Base-by-base conservation (phyloP, 371 early-diverging fungal genomes). In the Funneliformis caledonium region DNA sequence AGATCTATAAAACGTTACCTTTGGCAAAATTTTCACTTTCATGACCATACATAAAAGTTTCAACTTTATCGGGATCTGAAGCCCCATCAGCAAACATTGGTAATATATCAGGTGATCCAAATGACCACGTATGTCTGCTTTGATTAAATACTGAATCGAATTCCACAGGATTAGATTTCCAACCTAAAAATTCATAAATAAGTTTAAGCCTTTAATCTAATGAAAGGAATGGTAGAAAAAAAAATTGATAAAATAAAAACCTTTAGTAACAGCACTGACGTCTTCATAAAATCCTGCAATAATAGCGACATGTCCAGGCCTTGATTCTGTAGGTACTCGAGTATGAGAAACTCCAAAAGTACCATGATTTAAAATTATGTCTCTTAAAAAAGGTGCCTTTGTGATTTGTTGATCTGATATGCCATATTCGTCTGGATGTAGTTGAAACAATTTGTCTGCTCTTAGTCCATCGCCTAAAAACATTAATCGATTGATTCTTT, bases 271-370 rank as follows among this genome's bases (percentile, higher is more conserved):
- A 11, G 98, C 97, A 85, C 96, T 95, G 50, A 97, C 97, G 87
- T 98, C 98, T 84, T 98, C 98, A 86, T 97, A 97, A 83, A 98
- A 96, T 1, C 98, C 98, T 47, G 97, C 97, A 85, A 98, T 96
- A 50, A 97, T 90, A 33, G 98, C 97, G 4, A 98, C 97, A 83
- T 98, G 98, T 1, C 98, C 98, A 45, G 98, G 98, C n/a, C 98
- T 90, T 52, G 96, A 95, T 87, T 98, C 98, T 26, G 98, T 98
- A 16, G 98, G 98, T n/a, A 97, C 97, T 48, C 96, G 93, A 2
- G 97, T 97, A 83, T 97, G 97, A 59, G 96, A 96, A 7, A 97
- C 92, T 33, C 98, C 98, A 94, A 95, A 97, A 4, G 92, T 87
- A 14, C 95, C 97, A 62, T 90, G 81, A 7, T 87, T 85, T 68